A percentile compares a stretch with the other conserved stretches of the same genome.
phyloP scores from a whole-genome alignment of 805 yeast species.

The Ogataea ramenticola region DNA sequence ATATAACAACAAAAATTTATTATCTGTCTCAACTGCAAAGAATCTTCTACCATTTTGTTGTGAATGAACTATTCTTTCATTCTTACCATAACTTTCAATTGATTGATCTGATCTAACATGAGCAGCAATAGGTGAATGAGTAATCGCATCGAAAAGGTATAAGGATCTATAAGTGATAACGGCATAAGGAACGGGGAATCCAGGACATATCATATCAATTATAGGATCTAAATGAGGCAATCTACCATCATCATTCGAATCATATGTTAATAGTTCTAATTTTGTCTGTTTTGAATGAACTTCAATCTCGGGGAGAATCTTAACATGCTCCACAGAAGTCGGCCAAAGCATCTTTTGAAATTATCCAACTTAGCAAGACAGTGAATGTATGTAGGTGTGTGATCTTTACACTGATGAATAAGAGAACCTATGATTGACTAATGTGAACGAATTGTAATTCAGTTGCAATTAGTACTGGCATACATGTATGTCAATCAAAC shows the following conservation, averaged over 20 bases:
- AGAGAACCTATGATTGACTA: no score
- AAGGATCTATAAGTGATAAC: slow-evolving; percentile 30
- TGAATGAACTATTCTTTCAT: slow-evolving; percentile 30
- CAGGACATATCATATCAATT: slow-evolving; percentile 22
- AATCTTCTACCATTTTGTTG: slow-evolving; percentile 31
- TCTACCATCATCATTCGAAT: slow-evolving; percentile 4
- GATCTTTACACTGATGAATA: no score
- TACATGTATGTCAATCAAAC: no score
- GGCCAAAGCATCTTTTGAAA: slow-evolving; percentile 33
- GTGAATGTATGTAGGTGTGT: no score
- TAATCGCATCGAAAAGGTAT: slow-evolving; percentile 32
- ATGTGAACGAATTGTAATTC: no score
- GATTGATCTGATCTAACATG: slow-evolving; percentile 39
- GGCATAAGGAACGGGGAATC: slow-evolving; percentile 22
- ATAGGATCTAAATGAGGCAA: slow-evolving; percentile 27
- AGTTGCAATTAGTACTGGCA: no score
- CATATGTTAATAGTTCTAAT: neutral
- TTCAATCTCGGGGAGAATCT: slow-evolving; percentile 20
- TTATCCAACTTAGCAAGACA: no score
- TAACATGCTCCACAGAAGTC: slow-evolving; percentile 15
- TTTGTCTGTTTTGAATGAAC: neutral
- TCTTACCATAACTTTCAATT: slow-evolving; percentile 39
- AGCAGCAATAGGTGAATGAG: slow-evolving; percentile 40
- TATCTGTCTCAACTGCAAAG: slow-evolving; percentile 34
- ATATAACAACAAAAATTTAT: slow-evolving; percentile 34